phyloP scores from a whole-genome alignment of 345 rosid species.

The Draba incana region DNA sequence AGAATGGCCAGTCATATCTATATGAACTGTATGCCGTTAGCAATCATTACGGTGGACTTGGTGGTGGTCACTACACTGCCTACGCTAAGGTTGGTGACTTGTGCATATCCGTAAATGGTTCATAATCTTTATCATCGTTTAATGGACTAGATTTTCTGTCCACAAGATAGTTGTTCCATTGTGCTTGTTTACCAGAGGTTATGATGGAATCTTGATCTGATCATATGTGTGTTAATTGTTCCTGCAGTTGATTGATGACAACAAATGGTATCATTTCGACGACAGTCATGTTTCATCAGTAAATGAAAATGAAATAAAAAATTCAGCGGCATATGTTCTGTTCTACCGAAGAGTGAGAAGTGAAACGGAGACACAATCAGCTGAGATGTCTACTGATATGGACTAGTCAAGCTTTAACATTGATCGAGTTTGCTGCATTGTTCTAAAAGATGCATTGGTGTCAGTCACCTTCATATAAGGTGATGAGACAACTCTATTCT shows the following conservation, averaged over 20 bases:
- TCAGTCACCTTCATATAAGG: constrained; percentile 1
- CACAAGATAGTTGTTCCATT: background rate
- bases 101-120: background rate
- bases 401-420: constrained; percentile 22
- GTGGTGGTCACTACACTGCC: constrained; percentile 98
- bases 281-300: constrained; percentile 80
- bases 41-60: constrained; percentile 96
- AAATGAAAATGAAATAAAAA: constrained; percentile 71
- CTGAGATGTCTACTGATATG: constrained; percentile 27
- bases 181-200: background rate
- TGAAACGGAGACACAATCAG: constrained; percentile 35
- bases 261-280: constrained; percentile 93
- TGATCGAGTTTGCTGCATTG: background rate
- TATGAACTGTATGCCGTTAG: constrained; percentile 93
- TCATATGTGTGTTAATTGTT: constrained; percentile 15
- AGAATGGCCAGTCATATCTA: constrained; percentile 59
- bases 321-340: constrained; percentile 81
- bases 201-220: constrained; percentile 5
- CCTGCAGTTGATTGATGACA: constrained; percentile 82
- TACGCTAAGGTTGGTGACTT: constrained; percentile 74
- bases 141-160: background rate
- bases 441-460: background rate
- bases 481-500: constrained; percentile 26
- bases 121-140: background rate
- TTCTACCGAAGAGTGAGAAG: constrained; percentile 74